A percentile compares a stretch with the other conserved stretches of the same genome.
These are phyloP conservation scores for Maudiozyma bulderi DNA, from an alignment of 805 yeast genomes.

Conservation along the genomic window DNA sequence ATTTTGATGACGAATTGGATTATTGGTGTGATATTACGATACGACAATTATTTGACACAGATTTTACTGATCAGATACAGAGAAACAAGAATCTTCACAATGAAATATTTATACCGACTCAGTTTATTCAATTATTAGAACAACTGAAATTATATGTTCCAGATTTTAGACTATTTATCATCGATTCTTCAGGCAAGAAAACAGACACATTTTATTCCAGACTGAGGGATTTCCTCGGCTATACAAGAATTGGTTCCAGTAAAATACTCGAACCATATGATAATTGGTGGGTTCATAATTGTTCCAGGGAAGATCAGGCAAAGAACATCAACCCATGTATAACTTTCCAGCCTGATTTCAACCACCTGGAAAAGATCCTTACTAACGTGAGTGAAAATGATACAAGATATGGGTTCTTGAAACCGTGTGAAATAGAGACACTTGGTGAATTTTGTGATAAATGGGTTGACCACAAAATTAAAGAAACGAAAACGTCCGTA, in stretches of 20 bases:
- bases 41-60: background rate
- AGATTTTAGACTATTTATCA: constrained; percentile 19
- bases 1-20: constrained; percentile 14
- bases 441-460: constrained; percentile 16
- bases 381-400: background rate
- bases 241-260: constrained; percentile 6
- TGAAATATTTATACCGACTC: constrained; percentile 20
- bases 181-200: constrained; percentile 14
- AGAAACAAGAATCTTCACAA: background rate
- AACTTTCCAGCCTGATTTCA: constrained; percentile 10
- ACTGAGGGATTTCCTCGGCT: background rate
- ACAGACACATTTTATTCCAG: background rate
- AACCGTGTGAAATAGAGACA: constrained; percentile 12
- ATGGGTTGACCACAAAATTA: constrained; percentile 15
- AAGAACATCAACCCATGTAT: background rate
- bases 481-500: background rate
- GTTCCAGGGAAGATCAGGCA: background rate
- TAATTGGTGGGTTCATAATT: background rate
- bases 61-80: background rate
- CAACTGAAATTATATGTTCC: constrained; percentile 17
- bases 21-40: constrained; percentile 19
- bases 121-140: constrained; percentile 20
- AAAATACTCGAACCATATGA: constrained; percentile 6
- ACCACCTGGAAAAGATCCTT: constrained; percentile 3
- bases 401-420: background rate